phyloP scores from a whole-genome alignment of 306 rosid genomes.

The Ormosia semicastrata region DNA sequence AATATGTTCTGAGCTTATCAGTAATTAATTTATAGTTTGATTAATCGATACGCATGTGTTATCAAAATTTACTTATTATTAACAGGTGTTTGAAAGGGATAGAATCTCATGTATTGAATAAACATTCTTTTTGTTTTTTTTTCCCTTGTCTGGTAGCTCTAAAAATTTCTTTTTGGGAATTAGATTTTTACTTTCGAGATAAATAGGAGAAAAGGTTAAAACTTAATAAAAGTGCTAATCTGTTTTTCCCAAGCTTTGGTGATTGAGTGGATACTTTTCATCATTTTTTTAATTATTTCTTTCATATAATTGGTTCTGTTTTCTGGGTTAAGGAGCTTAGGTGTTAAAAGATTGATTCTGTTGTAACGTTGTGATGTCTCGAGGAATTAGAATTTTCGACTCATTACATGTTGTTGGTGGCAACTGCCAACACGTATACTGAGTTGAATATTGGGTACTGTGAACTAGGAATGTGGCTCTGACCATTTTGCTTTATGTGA shows the following conservation, averaged over 20 bases:
- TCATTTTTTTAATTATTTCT: too few relatives aligned
- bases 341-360: too few relatives aligned
- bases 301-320: too few relatives aligned
- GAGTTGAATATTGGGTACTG: constrained; percentile 3
- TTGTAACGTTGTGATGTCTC: not conserved
- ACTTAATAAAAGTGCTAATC: not conserved
- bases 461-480: constrained; percentile 28
- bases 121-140: not conserved
- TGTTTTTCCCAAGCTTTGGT: not conserved
- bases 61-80: too few relatives aligned
- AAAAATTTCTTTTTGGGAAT: too few relatives aligned
- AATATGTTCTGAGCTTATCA: too few relatives aligned
- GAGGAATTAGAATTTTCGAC: constrained; percentile 18
- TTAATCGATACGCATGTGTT: too few relatives aligned
- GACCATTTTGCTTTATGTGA: constrained; percentile 15
- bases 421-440: constrained; percentile 3
- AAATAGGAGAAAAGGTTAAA: not conserved
- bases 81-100: not conserved
- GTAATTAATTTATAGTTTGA: too few relatives aligned
- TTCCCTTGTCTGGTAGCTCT: not conserved
- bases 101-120: not conserved
- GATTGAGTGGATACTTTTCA: too few relatives aligned
- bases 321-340: too few relatives aligned
- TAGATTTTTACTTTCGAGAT: too few relatives aligned
- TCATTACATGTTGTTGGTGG: not conserved